phyloP scores from a whole-genome alignment of 495 filamentous ascomycete species.

The Hypoxylon perforatum region DNA sequence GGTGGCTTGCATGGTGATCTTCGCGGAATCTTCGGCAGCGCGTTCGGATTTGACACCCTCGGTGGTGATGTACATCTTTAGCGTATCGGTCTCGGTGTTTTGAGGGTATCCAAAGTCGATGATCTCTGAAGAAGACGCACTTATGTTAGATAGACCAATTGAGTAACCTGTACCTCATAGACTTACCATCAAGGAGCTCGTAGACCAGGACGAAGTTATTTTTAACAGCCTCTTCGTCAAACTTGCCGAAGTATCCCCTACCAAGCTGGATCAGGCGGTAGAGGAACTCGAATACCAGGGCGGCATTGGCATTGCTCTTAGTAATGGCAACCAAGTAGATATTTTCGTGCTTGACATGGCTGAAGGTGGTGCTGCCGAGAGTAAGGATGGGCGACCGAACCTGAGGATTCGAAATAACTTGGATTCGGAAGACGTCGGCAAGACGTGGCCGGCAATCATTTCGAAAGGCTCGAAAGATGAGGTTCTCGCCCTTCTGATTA shows the following conservation, averaged over 20 bases:
- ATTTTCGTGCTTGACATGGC: slow-evolving; percentile 99
- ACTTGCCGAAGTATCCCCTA: slow-evolving; percentile 97
- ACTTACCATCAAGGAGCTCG: slow-evolving; percentile 91
- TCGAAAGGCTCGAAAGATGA: slow-evolving; percentile 98
- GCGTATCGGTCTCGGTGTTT: slow-evolving; percentile 97
- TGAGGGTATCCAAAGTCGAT: slow-evolving; percentile 99
- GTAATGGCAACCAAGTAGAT: slow-evolving; percentile 98
- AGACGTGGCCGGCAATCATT: slow-evolving; percentile 97
- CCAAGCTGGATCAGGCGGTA: slow-evolving; percentile 91
- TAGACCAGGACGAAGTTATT: slow-evolving; percentile 99
- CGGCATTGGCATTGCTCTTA: slow-evolving; percentile 99
- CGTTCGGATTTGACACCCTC: slow-evolving; percentile 98
- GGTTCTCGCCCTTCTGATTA: slow-evolving; percentile 99
- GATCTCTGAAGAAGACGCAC: slow-evolving; percentile 73
- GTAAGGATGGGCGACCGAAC: slow-evolving; percentile 98
- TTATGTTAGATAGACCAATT: slow-evolving; percentile 8
- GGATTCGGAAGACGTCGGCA: slow-evolving; percentile 98
- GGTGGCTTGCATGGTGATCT: slow-evolving; percentile 99
- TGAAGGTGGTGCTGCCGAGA: slow-evolving; percentile 96
- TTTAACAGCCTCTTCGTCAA: slow-evolving; percentile 99
- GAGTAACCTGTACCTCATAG: not conserved
- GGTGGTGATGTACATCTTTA: slow-evolving; percentile 99
- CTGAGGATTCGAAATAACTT: slow-evolving; percentile 98
- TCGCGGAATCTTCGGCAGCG: slow-evolving; percentile 89
- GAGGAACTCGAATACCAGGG: slow-evolving; percentile 97